Conservation (phyloP, 2,329 filamentous ascomycete species). For the Paraconiothyrium brasiliense region DNA sequence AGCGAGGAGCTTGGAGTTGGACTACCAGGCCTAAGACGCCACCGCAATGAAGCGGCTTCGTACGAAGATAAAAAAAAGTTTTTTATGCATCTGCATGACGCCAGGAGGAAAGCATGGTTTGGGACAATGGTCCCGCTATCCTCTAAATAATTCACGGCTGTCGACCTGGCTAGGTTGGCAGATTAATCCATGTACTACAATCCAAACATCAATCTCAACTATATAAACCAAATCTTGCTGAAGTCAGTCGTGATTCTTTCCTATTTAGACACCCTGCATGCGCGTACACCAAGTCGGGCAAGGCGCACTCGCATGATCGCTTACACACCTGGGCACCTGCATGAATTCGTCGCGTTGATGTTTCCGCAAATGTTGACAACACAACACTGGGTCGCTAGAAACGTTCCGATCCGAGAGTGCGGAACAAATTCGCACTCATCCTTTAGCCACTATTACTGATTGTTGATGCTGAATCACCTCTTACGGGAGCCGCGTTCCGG, state of each 20-base stretch:
- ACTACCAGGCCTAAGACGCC: conserved; percentile 43
- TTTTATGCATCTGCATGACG: conserved; percentile 15
- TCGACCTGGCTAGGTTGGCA: conserved; percentile 3
- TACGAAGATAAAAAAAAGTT: conserved; percentile 27
- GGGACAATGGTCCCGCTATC: not conserved
- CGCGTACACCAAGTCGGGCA: not conserved
- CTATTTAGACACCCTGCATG: not conserved
- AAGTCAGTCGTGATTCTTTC: not conserved
- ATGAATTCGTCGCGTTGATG: not conserved
- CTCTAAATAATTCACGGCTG: not conserved
- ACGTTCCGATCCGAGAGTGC: not conserved
- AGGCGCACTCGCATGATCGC: not conserved
- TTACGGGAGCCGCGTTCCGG: not conserved
- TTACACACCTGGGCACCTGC: not conserved
- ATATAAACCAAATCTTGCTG: not conserved
- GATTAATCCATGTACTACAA: conserved; percentile 1
- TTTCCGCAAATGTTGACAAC: not conserved
- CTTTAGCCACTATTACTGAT: not conserved
- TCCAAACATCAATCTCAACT: conserved; percentile 8
- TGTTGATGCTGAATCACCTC: not conserved
- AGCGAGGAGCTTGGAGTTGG: conserved; percentile 45
- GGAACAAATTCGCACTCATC: not conserved
- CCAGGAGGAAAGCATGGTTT: not conserved
- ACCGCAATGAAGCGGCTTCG: conserved; percentile 28
- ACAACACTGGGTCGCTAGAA: not conserved